Percentiles rank a stretch among this genome's conserved stretches.
These are phyloP conservation scores for Cladosporium sp. DNA, from an alignment of 2,329 filamentous ascomycete species.

Conservation along the genomic window DNA sequence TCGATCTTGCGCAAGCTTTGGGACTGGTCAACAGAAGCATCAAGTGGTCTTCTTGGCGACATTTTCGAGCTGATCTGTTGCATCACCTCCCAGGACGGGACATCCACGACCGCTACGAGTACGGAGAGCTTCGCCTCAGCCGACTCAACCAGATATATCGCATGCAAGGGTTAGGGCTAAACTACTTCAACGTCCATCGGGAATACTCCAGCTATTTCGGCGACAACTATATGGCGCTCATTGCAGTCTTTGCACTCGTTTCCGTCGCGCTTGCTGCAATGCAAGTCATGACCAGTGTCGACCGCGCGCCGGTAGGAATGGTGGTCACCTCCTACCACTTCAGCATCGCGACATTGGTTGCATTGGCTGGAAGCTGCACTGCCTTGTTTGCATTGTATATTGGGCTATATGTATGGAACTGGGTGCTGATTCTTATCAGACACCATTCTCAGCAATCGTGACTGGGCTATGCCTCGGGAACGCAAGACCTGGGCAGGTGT, in stretches of 20 bases:
- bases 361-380: too few species aligned
- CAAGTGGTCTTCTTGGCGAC: not conserved
- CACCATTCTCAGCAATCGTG: too few species aligned
- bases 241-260: constrained; percentile 11
- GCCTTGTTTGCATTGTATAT: too few species aligned
- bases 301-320: too few species aligned
- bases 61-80: not conserved
- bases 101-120: constrained; percentile 11
- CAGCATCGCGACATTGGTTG: too few species aligned
- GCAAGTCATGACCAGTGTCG: constrained; percentile 13
- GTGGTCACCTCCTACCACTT: too few species aligned
- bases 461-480: too few species aligned
- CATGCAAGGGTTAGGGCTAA: not conserved
- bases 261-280: constrained; percentile 14
- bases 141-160: constrained; percentile 16
- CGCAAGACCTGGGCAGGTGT: too few species aligned
- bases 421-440: too few species aligned
- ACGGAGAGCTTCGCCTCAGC: constrained; percentile 16
- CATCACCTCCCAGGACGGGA: not conserved
- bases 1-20: not conserved
- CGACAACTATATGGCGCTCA: constrained; percentile 7
- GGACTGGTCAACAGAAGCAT: not conserved
- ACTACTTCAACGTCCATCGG: constrained; percentile 7
- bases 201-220: constrained; percentile 15
- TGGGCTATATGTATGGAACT: too few species aligned